Base-by-base conservation (phyloP, 495 filamentous ascomycete species). In the Penicillium psychrofluorescens region DNA sequence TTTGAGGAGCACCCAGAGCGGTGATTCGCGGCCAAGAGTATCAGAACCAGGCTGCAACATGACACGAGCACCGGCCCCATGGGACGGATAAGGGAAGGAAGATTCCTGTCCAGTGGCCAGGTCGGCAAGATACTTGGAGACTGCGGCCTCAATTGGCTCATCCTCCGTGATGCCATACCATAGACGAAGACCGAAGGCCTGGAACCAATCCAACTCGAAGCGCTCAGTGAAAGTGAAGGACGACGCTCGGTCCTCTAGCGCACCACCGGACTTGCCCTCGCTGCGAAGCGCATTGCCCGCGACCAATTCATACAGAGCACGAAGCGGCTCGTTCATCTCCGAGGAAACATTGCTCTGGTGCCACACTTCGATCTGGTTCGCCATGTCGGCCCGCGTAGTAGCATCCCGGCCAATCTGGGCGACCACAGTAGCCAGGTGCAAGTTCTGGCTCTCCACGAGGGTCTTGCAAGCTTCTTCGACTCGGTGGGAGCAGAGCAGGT, bases 131-230 rank as follows among this genome's bases (percentile, higher is more conserved):
- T 84, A 95, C 12, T 75, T 75, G 27, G 73, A 63, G 13, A 95
- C 79, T 8, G 89, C 90, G 38, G 68, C 71, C 41, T 83, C 78
- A 30, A 95, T 70, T 33, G 78, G 71, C 31, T 87, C 80, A 37
- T 82, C 74, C 27, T 80, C 70, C 8, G 74, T 69, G 35, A 80
- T 86, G 33, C 77, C 79, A 60, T 95, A 96, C 81, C 85, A 95
- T 8, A 97, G 74, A 38, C 90, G 80, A 14, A 98, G 74, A 11
- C 87, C 94, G 59, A 98, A 95, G 1, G 88, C 83, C 51, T 92
- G 88, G 62, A 84, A 78, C 92, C 92, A 98, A 59, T 94, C 84
- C 29, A 98, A 70, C 7, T 81, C 77, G 55, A 96, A 98, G 11
- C 80, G 78, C 48, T 85, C 75, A 5, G 86, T 82, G 43, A 96